Evolutionary conservation across 257 asterid genomes (phyloP).

Genomic region (Solanum chiquidenum): DNA sequence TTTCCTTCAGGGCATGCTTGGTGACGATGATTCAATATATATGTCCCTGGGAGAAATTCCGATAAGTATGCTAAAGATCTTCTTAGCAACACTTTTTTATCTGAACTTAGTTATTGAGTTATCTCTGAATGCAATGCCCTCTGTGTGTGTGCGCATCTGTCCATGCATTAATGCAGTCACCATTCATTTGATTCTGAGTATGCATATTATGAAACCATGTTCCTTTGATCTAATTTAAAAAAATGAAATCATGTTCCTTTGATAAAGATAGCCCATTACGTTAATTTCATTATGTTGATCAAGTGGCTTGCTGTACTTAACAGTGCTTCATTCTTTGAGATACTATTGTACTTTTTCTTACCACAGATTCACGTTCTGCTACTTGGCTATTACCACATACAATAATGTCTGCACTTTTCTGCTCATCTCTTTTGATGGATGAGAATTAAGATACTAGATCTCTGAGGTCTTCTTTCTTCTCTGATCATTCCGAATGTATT

Average conservation of each 20-base stretch:
- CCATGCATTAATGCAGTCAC: neutral
- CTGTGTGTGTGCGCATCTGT: neutral
- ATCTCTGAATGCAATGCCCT: neutral
- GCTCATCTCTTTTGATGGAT: neutral
- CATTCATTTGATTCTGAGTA: neutral
- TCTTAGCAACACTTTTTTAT: neutral
- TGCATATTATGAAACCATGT: neutral
- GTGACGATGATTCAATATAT: conserved; percentile 86
- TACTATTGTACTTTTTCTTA: neutral
- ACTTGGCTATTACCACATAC: neutral
- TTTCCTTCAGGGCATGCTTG: conserved; percentile 69
- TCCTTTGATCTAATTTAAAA: neutral
- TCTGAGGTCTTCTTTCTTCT: conserved; percentile 1
- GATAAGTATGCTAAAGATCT: conserved; percentile 44
- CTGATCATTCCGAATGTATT: neutral
- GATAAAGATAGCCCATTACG: neutral
- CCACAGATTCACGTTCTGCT: neutral
- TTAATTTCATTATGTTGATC: neutral
- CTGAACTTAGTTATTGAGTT: neutral
- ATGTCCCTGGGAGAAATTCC: conserved; percentile 97
- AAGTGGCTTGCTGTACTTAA: neutral
- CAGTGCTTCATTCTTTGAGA: neutral
- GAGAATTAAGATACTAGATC: neutral
- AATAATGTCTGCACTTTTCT: neutral
- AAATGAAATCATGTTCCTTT: neutral